Percentiles rank a stretch among this genome's conserved stretches.
phyloP scores from a whole-genome alignment of 257 asterid genomes.

The Rehmannia glutinosa region DNA sequence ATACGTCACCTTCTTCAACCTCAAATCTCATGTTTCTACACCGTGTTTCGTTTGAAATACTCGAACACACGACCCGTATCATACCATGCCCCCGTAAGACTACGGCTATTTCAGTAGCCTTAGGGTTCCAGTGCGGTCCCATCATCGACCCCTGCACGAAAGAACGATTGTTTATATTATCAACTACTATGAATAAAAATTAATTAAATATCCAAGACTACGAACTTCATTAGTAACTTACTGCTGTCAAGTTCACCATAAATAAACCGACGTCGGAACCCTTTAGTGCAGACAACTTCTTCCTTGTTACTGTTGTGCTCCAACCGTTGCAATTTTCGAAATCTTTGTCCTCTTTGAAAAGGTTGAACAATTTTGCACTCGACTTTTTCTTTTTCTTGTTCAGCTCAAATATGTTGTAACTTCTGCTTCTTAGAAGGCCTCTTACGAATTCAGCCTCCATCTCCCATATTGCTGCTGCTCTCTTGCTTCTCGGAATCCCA shows the following conservation, averaged over 20 bases:
- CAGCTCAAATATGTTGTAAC: conserved; percentile 24
- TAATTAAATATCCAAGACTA: neutral
- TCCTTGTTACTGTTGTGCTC: conserved; percentile 64
- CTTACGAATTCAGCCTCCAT: conserved; percentile 31
- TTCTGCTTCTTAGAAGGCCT: conserved; percentile 28
- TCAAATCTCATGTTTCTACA: conserved; percentile 43
- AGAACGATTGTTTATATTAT: too few relatives aligned
- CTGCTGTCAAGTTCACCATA: conserved; percentile 76
- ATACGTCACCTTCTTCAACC: conserved; percentile 68
- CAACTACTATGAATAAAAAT: neutral
- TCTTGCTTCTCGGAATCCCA: conserved; percentile 23
- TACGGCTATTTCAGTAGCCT: conserved; percentile 62
- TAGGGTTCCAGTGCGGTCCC: conserved; percentile 97
- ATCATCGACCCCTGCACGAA: conserved; percentile 74
- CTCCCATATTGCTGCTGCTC: conserved; percentile 16
- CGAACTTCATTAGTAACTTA: conserved; percentile 22
- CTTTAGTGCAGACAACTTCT: conserved; percentile 42
- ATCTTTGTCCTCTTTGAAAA: conserved; percentile 58
- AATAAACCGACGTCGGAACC: conserved; percentile 50
- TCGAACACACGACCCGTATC: conserved; percentile 53
- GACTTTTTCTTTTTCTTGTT: conserved; percentile 37
- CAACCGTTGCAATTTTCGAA: conserved; percentile 80
- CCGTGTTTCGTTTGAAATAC: conserved; percentile 9
- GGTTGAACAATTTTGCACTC: conserved; percentile 36
- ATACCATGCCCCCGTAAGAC: conserved; percentile 67